Conservation (phyloP, 2,329 filamentous ascomycete genomes). For the Diaporthe destruens region DNA sequence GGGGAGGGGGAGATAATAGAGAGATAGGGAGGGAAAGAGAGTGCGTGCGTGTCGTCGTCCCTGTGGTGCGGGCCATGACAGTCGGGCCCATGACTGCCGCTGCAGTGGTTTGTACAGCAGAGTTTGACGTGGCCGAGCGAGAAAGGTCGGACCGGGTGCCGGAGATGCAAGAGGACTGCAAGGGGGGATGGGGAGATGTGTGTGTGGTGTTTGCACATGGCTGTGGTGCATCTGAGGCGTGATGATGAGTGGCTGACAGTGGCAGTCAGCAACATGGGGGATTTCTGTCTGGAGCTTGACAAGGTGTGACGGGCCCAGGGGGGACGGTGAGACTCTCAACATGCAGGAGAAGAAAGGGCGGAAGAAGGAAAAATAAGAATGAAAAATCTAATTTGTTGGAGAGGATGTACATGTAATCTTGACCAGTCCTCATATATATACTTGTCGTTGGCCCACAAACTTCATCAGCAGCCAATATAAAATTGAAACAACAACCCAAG, state of each 20-base stretch:
- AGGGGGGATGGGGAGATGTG: neutral
- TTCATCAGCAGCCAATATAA: neutral
- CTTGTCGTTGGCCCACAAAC: neutral
- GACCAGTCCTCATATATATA: neutral
- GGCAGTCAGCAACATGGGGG: conserved; percentile 19
- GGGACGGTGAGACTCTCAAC: neutral
- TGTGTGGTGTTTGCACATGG: neutral
- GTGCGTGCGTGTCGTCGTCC: neutral
- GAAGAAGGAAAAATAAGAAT: neutral
- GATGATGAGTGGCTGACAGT: conserved; percentile 8
- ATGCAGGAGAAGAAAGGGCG: neutral
- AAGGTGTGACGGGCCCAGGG: neutral
- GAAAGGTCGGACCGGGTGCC: neutral
- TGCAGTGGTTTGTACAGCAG: conserved; percentile 12
- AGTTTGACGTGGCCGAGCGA: conserved; percentile 33
- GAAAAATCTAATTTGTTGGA: neutral
- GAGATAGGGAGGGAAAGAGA: neutral
- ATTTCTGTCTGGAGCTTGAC: neutral
- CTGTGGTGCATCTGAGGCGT: neutral
- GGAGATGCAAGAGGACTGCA: neutral
- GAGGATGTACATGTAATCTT: conserved; percentile 2
- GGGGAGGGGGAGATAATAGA: neutral
- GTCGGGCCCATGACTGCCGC: neutral
- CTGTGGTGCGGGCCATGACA: neutral
- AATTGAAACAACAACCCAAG: conserved; percentile 3